Evolutionary conservation across 2,329 filamentous ascomycete species (phyloP).

Genomic region (Neofusicoccum kwambonambiense): DNA sequence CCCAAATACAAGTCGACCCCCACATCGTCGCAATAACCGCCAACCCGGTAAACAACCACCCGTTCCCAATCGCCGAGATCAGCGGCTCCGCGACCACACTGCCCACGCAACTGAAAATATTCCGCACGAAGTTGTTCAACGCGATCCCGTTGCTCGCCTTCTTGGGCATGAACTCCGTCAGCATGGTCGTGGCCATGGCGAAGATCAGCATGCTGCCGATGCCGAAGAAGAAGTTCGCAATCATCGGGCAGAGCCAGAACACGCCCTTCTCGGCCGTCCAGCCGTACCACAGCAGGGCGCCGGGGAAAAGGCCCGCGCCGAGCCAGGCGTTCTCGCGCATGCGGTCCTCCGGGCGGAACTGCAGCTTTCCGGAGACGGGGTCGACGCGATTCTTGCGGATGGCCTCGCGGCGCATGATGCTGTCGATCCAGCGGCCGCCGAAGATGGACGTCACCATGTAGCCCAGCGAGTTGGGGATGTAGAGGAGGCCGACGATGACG

Average conservation of each 20-base stretch:
- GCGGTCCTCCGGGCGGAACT: constrained; percentile 38
- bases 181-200: constrained; percentile 38
- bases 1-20: constrained; percentile 58
- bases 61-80: constrained; percentile 37
- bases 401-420: constrained; percentile 41
- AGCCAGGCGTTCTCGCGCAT: constrained; percentile 44
- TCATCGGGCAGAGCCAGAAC: constrained; percentile 36
- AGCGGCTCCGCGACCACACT: constrained; percentile 38
- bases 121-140: constrained; percentile 41
- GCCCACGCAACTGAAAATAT: constrained; percentile 37
- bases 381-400: constrained; percentile 37
- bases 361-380: constrained; percentile 32
- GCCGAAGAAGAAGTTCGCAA: constrained; percentile 43
- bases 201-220: constrained; percentile 42
- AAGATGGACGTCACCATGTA: constrained; percentile 36
- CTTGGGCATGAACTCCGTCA: constrained; percentile 42
- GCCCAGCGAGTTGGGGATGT: constrained; percentile 38
- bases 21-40: constrained; percentile 46
- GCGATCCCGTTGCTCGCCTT: constrained; percentile 37
- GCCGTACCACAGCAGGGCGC: constrained; percentile 38
- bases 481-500: constrained; percentile 38
- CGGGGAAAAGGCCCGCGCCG: constrained; percentile 35
- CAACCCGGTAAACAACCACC: constrained; percentile 41
- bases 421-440: constrained; percentile 41
- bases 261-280: constrained; percentile 36